Conservation (phyloP, 345 rosid genomes). For the Populus simonii region DNA sequence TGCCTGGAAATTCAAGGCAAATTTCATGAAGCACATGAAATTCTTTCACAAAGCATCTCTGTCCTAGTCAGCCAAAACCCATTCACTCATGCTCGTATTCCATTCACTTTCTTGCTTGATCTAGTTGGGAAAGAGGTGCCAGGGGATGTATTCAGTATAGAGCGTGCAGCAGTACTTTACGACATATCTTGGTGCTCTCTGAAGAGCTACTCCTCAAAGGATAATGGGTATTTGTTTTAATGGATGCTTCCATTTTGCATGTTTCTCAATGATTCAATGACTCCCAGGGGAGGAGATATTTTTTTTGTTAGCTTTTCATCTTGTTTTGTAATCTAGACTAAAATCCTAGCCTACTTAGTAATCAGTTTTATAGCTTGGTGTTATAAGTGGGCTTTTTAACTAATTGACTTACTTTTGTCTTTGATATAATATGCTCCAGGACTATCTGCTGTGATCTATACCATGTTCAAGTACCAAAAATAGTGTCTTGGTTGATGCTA, state of each 20-base stretch:
- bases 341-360: background rate
- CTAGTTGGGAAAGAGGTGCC: constrained; percentile 57
- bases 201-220: constrained; percentile 45
- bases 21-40: constrained; percentile 62
- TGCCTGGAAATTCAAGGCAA: constrained; percentile 48
- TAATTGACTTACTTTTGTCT: constrained; percentile 13
- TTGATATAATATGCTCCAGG: constrained; percentile 45
- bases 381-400: background rate
- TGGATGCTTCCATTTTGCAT: background rate
- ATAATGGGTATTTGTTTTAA: constrained; percentile 47
- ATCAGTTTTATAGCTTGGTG: too few relatives aligned
- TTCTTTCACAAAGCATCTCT: constrained; percentile 52
- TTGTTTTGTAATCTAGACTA: background rate
- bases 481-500: constrained; percentile 62
- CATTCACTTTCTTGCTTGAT: constrained; percentile 44
- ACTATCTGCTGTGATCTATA: constrained; percentile 56
- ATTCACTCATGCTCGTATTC: constrained; percentile 32
- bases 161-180: constrained; percentile 66
- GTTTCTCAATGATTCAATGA: background rate
- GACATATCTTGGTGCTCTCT: constrained; percentile 59
- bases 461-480: constrained; percentile 43
- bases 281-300: background rate
- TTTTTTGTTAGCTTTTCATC: background rate
- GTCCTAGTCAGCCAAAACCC: constrained; percentile 48
- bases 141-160: constrained; percentile 61